Base-by-base conservation (phyloP, 192 early-diverging fungal genomes). In the Jimgerdemannia flammicorona region DNA sequence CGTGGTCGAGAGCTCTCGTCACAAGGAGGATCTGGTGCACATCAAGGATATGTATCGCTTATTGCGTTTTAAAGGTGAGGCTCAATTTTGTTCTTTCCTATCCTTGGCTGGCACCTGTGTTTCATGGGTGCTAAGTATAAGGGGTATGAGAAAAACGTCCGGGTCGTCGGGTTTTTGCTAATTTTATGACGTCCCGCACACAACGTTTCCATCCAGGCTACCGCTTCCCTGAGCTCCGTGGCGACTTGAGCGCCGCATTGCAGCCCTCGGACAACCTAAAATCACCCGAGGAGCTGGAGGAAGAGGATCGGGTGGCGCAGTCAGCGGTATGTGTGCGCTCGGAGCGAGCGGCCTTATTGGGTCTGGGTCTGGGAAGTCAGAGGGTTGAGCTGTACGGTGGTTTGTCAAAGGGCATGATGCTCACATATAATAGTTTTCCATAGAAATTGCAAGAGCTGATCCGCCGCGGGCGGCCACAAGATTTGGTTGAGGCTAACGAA, bases 381-480 rank as follows among this genome's bases (percentile, higher is more conserved):
- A 4, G 20, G 66, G 80, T 84, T 29, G 29, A 29, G 29, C 29
- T 79, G 83, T 29, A 1, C 29, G 29, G 29, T 29, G 29, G 29
- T 29, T 29, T 29, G 29, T 84, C 76, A 85, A 67, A 81, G 81
- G 18, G 20, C 20, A 44, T 75, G 42, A 4, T 67, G 44, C 29
- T 14, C 2, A 66, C 49, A 44, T 18, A 43, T 70, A 40, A 71
- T 7, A 18, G n/a, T 71, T 19, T 14, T 70, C 67, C 41, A 7
- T 78, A 94, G 83, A 99, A 97, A 91, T 78, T 99, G 74, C 96
- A 99, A 85, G 98, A 98, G 76, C 87, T 99, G 44, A 90, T 99
- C 66, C 90, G 98, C 8, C 82, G 95, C n/a, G 97, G 95, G 39
- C 93, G 94, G 70, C 96, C 97, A 6, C 89, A 92, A 64, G 97